A percentile compares a stretch with the other conserved stretches of the same genome.
These are phyloP conservation scores for Cucumis cinereus DNA, from an alignment of 306 rosid genomes.

Conservation along the genomic window DNA sequence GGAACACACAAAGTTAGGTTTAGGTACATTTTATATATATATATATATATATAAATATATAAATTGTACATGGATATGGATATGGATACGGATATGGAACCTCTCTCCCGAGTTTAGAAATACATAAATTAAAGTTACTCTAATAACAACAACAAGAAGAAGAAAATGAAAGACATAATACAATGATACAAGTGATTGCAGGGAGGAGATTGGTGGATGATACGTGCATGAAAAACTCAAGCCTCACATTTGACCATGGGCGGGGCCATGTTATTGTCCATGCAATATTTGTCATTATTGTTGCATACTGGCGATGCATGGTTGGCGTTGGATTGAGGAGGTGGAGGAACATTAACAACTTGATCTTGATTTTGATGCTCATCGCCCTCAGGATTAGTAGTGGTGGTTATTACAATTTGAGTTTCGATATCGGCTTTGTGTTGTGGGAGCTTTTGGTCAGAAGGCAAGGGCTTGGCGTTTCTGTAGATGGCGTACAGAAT, in stretches of 20 bases:
- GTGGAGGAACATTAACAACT: not conserved
- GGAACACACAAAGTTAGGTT: too few relatives aligned
- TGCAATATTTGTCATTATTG: not conserved
- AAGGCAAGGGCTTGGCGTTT: constrained; percentile 19
- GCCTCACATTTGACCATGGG: not conserved
- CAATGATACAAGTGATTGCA: too few relatives aligned
- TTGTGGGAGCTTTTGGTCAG: constrained; percentile 33
- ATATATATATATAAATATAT: not conserved
- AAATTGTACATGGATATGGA: not conserved
- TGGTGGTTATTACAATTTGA: not conserved
- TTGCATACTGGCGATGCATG: not conserved
- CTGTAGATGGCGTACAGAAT: constrained; percentile 51
- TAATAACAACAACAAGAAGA: not conserved
- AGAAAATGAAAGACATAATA: not conserved
- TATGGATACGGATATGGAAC: not conserved
- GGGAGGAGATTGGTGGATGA: not conserved
- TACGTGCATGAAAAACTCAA: not conserved
- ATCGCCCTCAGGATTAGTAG: not conserved
- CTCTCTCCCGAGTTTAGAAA: not conserved
- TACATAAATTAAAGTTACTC: not conserved
- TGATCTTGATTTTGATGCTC: too few relatives aligned
- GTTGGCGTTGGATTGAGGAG: not conserved
- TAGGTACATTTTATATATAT: too few relatives aligned
- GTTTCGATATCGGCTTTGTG: constrained; percentile 24
- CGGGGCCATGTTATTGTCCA: not conserved